Base-by-base conservation (phyloP, 495 filamentous ascomycete genomes). In the Letharia lupina region DNA sequence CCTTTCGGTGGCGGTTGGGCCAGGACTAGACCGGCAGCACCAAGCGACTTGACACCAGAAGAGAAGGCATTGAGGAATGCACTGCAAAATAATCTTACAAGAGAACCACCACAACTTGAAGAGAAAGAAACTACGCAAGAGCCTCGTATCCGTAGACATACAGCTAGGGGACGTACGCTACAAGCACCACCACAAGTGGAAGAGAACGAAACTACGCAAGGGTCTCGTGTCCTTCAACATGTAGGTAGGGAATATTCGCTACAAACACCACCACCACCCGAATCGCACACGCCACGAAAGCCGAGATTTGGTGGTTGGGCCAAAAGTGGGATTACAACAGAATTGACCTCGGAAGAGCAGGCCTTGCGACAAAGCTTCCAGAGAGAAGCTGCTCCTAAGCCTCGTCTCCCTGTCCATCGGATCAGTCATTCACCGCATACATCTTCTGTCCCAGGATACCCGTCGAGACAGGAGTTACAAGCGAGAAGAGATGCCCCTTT, bases 21-120 rank as follows among this genome's bases (percentile, higher is more conserved):
- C 11, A 63, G 37, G 18, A 31, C 28, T 40, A 39, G 18, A 20
- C 40, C 40, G 11, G 50, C 31, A 60, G 18, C 40, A 9, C 42
- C 61, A 13, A 41, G 42, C 37, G 45, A 62, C 20, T 52, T 61
- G 37, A 66, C 52, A 2, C 39, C 47, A 20, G 56, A 66, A 31
- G 60, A 71, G 35, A n/a, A 42, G 15, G 42, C 50, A 40, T 47
- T 59, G 62, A 68, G 52, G 18, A 39, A 58, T n/a, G 41, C 23
- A 31, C n/a, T 48, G 13, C n/a, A 62, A 20, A 23, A 28, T 8
- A 13, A 20, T 15, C 44, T 33, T 16, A 44, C 12, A 12, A 5
- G 44, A 50, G 23, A 62, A 9, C 20, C 16, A 39, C 54, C 33
- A 20, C n/a, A 23, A 11, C 6, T 12, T 15, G 20, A 20, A 20